Base-by-base conservation (phyloP, 352 stramenopile species). In the Globisporangium ultimum region DNA sequence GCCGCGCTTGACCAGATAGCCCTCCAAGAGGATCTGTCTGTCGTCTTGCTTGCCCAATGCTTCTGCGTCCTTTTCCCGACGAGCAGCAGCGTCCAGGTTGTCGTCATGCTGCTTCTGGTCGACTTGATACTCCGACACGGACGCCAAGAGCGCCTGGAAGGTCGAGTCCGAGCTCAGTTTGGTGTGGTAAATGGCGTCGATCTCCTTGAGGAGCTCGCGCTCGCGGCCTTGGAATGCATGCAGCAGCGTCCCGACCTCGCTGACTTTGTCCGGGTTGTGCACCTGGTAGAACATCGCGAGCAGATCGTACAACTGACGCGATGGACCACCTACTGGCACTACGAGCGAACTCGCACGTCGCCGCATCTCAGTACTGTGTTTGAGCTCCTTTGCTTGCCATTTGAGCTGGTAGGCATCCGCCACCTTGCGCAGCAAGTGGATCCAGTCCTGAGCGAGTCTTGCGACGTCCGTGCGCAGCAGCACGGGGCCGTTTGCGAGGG, bases 211-310 rank as follows among this genome's bases (percentile, higher is more conserved):
- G 0, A 92, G 55, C 20, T 70, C 63, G 9, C 58, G 58, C 55
- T 92, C 83, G 2, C 77, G 66, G 10, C 80, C 83, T 43, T 71
- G 28, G 43, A 89, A 92, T 0, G 75, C 76, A 0, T 70, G 63
- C n/a, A 92, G 56, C 3, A 92, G 53, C 1, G 66, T 66, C 11
- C 80, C 73, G 0, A 98, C 90, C 12, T 98, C 89, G 0, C 58
- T 55, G 3, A 90, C 67, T 48, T 98, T 97, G 21, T 85, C 78
- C 2, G 89, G 85, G 58, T 95, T 89, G 57, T 97, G 85, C 22
- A 87, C 86, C 57, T 91, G 74, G 61, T 97, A 98, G 49, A 97
- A 97, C 17, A 55, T 68, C 0, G 87, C 47, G 21, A 98, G 63
- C 0, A 72, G 61, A 11, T 59, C 58, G 28, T 78, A 74, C 32